These are phyloP conservation scores for Paragyromitra xinjiangensis DNA, from an alignment of 495 filamentous ascomycete genomes.

Conservation along the genomic window DNA sequence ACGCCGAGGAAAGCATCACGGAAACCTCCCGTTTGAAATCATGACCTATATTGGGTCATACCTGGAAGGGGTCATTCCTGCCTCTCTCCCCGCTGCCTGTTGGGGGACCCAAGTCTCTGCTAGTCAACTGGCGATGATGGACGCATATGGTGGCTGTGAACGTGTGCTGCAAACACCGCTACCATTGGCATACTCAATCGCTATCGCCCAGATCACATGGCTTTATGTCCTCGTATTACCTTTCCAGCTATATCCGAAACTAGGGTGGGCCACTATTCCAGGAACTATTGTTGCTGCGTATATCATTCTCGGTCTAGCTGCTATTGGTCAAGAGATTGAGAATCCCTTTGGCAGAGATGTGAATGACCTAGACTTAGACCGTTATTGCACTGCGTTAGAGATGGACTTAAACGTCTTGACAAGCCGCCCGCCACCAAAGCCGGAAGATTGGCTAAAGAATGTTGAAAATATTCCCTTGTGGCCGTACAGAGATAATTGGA, in stretches of 20 bases:
- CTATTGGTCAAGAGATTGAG: slow-evolving; percentile 86
- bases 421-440: slow-evolving; percentile 65
- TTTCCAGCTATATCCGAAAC: slow-evolving; percentile 74
- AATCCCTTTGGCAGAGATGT: slow-evolving; percentile 89
- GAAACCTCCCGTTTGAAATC: slow-evolving; percentile 81
- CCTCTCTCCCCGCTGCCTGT: slow-evolving; percentile 66
- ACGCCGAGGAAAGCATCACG: slow-evolving; percentile 65
- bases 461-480: slow-evolving; percentile 72
- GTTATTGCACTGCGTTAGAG: slow-evolving; percentile 76
- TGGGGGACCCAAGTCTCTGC: slow-evolving; percentile 65
- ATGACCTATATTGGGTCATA: slow-evolving; percentile 75
- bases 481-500: slow-evolving; percentile 70
- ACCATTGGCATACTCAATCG: slow-evolving; percentile 84
- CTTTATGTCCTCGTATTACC: slow-evolving; percentile 83
- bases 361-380: slow-evolving; percentile 83
- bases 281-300: slow-evolving; percentile 81
- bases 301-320: slow-evolving; percentile 87
- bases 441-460: slow-evolving; percentile 66
- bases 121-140: slow-evolving; percentile 70
- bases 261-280: slow-evolving; percentile 83
- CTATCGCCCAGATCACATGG: slow-evolving; percentile 87
- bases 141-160: slow-evolving; percentile 77
- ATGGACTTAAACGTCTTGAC: slow-evolving; percentile 79
- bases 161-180: slow-evolving; percentile 85
- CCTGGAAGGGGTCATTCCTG: slow-evolving; percentile 65